Conservation (phyloP, 2,329 filamentous ascomycete species). For the Xylaria polymorpha region DNA sequence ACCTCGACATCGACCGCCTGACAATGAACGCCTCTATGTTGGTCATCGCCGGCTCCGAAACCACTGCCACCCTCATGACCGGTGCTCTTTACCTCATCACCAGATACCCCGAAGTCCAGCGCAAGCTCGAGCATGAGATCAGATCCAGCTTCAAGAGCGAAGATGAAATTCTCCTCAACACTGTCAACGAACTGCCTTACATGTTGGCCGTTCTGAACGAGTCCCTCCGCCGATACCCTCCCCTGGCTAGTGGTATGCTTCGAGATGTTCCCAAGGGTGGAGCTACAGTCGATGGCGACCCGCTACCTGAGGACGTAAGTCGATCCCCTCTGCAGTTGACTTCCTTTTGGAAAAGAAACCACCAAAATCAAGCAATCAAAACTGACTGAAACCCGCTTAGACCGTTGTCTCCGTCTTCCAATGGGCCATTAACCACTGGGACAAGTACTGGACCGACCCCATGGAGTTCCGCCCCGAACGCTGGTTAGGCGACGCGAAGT, state of each 20-base stretch:
- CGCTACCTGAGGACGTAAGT: slow-evolving; percentile 47
- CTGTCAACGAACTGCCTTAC: slow-evolving; percentile 52
- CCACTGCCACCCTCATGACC: slow-evolving; percentile 60
- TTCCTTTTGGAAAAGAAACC: too few species aligned
- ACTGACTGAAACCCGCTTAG: slow-evolving; percentile 42
- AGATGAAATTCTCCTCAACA: slow-evolving; percentile 55
- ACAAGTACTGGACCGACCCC: slow-evolving; percentile 54
- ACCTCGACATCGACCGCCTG: slow-evolving; percentile 42
- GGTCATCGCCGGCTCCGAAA: slow-evolving; percentile 62
- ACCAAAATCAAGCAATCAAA: background rate
- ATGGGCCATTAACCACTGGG: slow-evolving; percentile 52
- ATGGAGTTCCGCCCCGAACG: slow-evolving; percentile 56
- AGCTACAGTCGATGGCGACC: slow-evolving; percentile 42
- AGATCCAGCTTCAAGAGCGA: slow-evolving; percentile 52
- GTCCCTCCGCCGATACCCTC: slow-evolving; percentile 57
- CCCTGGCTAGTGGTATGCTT: slow-evolving; percentile 45
- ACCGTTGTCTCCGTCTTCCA: slow-evolving; percentile 54
- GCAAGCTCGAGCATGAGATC: slow-evolving; percentile 55
- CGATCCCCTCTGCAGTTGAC: background rate
- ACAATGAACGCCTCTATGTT: slow-evolving; percentile 47
- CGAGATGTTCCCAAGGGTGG: slow-evolving; percentile 46
- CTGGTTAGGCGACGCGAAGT: slow-evolving; percentile 50
- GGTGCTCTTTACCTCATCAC: slow-evolving; percentile 56
- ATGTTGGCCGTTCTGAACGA: slow-evolving; percentile 58
- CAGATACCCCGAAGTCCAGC: slow-evolving; percentile 50